Percentiles rank a stretch among this genome's conserved stretches.
Evolutionary conservation across 2,329 filamentous ascomycete genomes (phyloP).

Genomic region (Ciborinia camelliae): DNA sequence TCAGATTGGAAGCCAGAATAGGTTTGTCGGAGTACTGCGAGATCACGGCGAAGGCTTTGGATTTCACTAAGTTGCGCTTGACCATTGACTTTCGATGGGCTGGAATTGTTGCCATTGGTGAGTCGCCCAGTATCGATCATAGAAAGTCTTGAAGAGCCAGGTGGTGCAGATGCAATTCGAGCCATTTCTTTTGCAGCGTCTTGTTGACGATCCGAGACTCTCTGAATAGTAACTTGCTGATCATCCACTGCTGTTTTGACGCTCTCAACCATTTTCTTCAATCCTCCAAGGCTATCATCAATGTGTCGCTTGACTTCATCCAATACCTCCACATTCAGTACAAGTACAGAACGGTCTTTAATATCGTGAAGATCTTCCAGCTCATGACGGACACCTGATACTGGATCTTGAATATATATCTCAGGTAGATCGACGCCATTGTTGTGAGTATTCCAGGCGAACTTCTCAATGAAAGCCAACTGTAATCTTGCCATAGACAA

Average conservation of each 20-base stretch:
- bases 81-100: conserved; percentile 33
- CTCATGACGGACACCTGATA: conserved; percentile 95
- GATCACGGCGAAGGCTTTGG: conserved; percentile 77
- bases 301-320: conserved; percentile 97
- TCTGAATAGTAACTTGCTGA: conserved; percentile 76
- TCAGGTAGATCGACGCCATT: conserved; percentile 91
- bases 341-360: conserved; percentile 92
- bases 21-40: conserved; percentile 88
- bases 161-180: conserved; percentile 37
- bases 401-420: conserved; percentile 94
- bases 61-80: conserved; percentile 71
- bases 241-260: conserved; percentile 81
- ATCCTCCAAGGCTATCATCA: conserved; percentile 79
- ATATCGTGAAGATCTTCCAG: conserved; percentile 90
- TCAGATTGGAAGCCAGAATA: conserved; percentile 90
- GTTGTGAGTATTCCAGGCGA: conserved; percentile 96
- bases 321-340: conserved; percentile 85
- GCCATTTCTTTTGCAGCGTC: conserved; percentile 87
- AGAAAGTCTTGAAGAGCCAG: conserved; percentile 31
- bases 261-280: conserved; percentile 80
- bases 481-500: conserved; percentile 85
- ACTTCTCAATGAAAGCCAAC: conserved; percentile 97
- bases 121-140: conserved; percentile 30
- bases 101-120: conserved; percentile 32
- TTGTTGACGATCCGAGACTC: conserved; percentile 85